Evolutionary conservation across 2,329 filamentous ascomycete species (phyloP).

Genomic region (Chrysoporthe deuterocubensis): DNA sequence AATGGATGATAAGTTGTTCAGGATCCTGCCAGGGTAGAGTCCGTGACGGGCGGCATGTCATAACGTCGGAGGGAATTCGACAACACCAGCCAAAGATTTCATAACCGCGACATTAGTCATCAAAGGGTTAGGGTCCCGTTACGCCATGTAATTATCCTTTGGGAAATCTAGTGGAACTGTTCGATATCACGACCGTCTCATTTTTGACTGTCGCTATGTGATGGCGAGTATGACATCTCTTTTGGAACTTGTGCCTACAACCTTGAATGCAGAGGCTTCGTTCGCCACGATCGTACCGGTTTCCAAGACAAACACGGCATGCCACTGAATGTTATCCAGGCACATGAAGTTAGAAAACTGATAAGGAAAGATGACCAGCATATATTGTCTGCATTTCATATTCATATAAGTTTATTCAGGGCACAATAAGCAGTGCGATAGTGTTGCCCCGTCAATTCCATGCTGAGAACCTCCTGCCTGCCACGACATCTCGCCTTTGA

Average conservation of each 20-base stretch:
- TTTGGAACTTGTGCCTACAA: background rate
- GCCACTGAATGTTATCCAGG: background rate
- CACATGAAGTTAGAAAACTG: background rate
- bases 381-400: no score
- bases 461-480: background rate
- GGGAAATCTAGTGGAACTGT: no score
- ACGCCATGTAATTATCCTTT: background rate
- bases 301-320: background rate
- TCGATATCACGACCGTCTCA: background rate
- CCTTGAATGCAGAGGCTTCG: background rate
- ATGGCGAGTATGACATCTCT: background rate
- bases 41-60: background rate
- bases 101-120: background rate
- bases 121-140: background rate
- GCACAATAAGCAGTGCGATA: no score
- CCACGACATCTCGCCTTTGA: background rate
- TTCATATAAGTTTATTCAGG: no score
- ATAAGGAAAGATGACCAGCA: background rate
- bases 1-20: background rate
- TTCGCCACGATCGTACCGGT: background rate
- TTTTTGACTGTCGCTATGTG: background rate
- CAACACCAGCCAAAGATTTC: background rate
- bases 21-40: background rate
- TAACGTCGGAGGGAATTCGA: background rate
- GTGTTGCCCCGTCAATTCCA: no score